phyloP scores from a whole-genome alignment of 495 filamentous ascomycete species.

The Penicillium nucicola region DNA sequence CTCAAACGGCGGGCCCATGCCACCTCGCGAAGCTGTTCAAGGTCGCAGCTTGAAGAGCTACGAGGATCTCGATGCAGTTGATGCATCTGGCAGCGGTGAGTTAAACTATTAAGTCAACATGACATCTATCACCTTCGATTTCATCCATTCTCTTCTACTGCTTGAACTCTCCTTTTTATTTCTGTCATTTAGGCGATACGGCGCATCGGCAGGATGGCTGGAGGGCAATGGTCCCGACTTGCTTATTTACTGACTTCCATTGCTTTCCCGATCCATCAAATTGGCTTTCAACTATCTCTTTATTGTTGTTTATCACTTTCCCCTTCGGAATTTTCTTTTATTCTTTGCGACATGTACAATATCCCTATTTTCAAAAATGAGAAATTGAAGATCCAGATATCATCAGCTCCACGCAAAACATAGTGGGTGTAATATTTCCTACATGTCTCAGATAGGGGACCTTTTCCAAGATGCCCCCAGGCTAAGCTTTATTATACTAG shows the following conservation, averaged over 20 bases:
- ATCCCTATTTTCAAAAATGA: slow-evolving; percentile 5
- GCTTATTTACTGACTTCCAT: slow-evolving; percentile 2
- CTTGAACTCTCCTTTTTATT: not conserved
- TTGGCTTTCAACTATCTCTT: not conserved
- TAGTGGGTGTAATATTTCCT: too few relatives aligned
- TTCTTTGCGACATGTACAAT: slow-evolving; percentile 22
- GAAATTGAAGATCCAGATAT: slow-evolving; percentile 1
- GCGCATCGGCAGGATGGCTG: slow-evolving; percentile 1
- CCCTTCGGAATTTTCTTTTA: not conserved
- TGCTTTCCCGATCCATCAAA: slow-evolving; percentile 1
- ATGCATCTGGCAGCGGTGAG: slow-evolving; percentile 52
- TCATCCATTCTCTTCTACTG: slow-evolving; percentile 1
- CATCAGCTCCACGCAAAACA: not conserved
- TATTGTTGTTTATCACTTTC: not conserved
- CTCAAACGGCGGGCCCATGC: slow-evolving; percentile 60
- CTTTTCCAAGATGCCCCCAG: too few relatives aligned
- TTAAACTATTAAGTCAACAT: slow-evolving; percentile 52
- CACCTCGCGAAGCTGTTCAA: slow-evolving; percentile 80
- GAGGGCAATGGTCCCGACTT: not conserved
- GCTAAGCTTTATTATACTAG: too few relatives aligned
- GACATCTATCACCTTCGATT: not conserved
- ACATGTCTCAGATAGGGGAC: too few relatives aligned
- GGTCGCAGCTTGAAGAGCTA: slow-evolving; percentile 93
- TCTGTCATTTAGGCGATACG: slow-evolving; percentile 6
- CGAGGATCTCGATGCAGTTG: slow-evolving; percentile 87